Evolutionary conservation across 768 basidiomycete genomes (phyloP), one percentile per base, ranked within the genome.

Genomic region (Amanita phalloides): DNA sequence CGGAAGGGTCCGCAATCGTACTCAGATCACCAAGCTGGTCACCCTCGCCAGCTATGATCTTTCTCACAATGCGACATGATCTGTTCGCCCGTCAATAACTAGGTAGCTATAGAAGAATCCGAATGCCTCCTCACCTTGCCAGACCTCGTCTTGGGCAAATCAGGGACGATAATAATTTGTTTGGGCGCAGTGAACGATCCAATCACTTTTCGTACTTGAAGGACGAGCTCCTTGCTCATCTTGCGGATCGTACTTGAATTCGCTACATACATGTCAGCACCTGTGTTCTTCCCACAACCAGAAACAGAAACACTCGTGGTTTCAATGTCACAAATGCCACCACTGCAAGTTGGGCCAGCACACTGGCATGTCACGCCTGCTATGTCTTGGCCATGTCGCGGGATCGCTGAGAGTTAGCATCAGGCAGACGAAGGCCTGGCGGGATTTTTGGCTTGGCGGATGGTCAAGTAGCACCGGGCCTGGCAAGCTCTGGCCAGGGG

Each of bases 131-230:
- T 49, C 41, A 85, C 86, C 84, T 98, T 98, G 39, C 94, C 94
- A 13, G 86, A 89, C 44, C 95, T 77, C 32, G 95, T 97, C 81
- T 96, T 96, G 35, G 94, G 94, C 50, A 96, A 71, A 68, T 95
- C 93, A 39, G 66, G 57, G 56, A 91, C 86, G 59, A 94, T 73
- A 66, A 75, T 83, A 58, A 95, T 81, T 71, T 86, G 89, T 80
- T 97, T 98, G 25, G 95, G 95, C 13, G 93, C 86, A 1, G 95
- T 94, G 67, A 99, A 97, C 2, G 96, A 94, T 3, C 95, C 96
- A 55, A 99, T 99, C 41, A 89, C 88, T 71, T 98, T 98, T 62
- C 96, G 84, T 17, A 97, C 94, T 71, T 97, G 94, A 30, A 97
- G 80, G 26, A 85, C 77, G 55, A 99, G 81, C 69, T 97, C 95